Evolutionary conservation across 1,284 basidiomycete species (phyloP).

Genomic region (Mycena citricolor): DNA sequence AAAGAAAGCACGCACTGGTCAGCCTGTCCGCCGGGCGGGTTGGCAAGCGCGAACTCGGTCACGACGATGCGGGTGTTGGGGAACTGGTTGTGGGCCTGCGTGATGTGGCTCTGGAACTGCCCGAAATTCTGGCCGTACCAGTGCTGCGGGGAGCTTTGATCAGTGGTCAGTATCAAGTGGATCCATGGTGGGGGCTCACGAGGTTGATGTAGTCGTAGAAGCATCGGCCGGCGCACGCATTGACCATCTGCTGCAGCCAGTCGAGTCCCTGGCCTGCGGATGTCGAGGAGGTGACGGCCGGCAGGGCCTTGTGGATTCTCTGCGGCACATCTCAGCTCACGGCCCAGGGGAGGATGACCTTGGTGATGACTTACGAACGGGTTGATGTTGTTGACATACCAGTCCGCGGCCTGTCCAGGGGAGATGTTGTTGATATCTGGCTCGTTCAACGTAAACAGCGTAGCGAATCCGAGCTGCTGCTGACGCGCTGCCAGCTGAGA

Average conservation of each 20-base stretch:
- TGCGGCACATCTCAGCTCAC: background rate
- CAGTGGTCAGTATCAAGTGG: background rate
- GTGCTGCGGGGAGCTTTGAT: background rate
- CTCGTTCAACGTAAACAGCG: constrained; percentile 17
- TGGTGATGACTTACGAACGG: background rate
- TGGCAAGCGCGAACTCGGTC: constrained; percentile 33
- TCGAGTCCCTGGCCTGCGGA: constrained; percentile 14
- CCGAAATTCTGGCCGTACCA: constrained; percentile 8
- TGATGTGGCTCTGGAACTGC: constrained; percentile 7
- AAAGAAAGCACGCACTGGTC: constrained; percentile 28
- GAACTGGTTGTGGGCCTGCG: constrained; percentile 8
- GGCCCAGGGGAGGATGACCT: background rate
- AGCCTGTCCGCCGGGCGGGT: constrained; percentile 32
- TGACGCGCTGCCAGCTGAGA: constrained; percentile 30
- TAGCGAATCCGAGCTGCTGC: constrained; percentile 29
- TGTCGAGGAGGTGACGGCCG: constrained; percentile 14
- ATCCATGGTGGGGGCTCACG: background rate
- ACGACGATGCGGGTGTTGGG: constrained; percentile 28
- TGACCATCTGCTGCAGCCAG: constrained; percentile 16
- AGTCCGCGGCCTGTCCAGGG: constrained; percentile 15
- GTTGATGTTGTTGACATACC: constrained; percentile 14
- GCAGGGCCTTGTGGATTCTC: constrained; percentile 18
- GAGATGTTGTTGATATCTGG: constrained; percentile 2
- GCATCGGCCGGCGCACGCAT: constrained; percentile 16
- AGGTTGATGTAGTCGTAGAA: constrained; percentile 1